phyloP scores from a whole-genome alignment of 2,329 filamentous ascomycete species.

The Cadophora sp. region DNA sequence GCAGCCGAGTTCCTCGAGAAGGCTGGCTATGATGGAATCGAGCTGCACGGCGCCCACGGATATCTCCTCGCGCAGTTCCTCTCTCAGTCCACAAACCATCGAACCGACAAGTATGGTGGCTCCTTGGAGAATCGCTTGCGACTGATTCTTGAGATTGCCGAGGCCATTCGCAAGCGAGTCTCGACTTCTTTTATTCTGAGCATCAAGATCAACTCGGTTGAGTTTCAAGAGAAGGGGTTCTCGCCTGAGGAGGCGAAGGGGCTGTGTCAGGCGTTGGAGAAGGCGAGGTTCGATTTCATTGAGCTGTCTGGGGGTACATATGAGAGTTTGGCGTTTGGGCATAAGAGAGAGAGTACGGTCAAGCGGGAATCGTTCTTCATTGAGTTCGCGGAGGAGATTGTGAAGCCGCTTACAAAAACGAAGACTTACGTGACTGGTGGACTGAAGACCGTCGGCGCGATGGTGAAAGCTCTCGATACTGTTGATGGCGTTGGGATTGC shows the following conservation, averaged over 20 bases:
- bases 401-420: conserved; percentile 52
- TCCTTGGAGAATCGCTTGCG: conserved; percentile 46
- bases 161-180: conserved; percentile 57
- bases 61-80: conserved; percentile 45
- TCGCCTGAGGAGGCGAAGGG: conserved; percentile 63
- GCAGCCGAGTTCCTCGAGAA: conserved; percentile 66
- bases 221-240: conserved; percentile 61
- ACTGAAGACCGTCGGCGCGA: conserved; percentile 60
- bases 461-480: conserved; percentile 54
- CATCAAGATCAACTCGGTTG: conserved; percentile 64
- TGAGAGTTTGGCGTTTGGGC: conserved; percentile 52
- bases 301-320: conserved; percentile 72
- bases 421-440: conserved; percentile 66
- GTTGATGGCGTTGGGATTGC: conserved; percentile 58
- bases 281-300: conserved; percentile 65
- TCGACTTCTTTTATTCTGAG: conserved; percentile 54
- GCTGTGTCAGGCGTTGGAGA: conserved; percentile 57
- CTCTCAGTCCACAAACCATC: conserved; percentile 39
- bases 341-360: conserved; percentile 47
- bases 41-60: conserved; percentile 44
- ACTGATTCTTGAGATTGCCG: conserved; percentile 62
- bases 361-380: conserved; percentile 73
- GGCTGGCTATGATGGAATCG: conserved; percentile 62
- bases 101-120: conserved; percentile 43
- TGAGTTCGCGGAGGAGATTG: conserved; percentile 64